Conservation (phyloP, 257 asterid species). For the Nicotiana obtusifolia region DNA sequence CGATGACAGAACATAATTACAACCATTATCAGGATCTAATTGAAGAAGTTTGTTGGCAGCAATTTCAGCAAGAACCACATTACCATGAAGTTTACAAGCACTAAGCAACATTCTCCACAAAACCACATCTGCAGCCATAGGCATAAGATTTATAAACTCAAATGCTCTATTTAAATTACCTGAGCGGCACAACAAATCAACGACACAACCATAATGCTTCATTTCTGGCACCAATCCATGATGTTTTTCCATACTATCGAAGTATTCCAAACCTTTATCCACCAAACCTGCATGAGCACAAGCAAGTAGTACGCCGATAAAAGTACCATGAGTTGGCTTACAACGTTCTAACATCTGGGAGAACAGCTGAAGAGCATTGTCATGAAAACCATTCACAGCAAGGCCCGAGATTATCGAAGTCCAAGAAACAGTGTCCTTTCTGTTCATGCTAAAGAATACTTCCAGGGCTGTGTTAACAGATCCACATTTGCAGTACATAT, state of each 20-base stretch:
- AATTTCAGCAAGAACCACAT: constrained; percentile 26
- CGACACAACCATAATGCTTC: constrained; percentile 38
- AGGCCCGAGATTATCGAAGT: constrained; percentile 36
- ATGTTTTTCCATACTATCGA: constrained; percentile 20
- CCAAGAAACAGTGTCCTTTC: constrained; percentile 34
- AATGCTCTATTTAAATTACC: constrained; percentile 30
- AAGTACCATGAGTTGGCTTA: constrained; percentile 32
- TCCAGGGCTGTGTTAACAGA: constrained; percentile 21
- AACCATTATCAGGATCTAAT: constrained; percentile 31
- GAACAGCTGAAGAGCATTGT: constrained; percentile 26
- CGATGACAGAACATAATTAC: constrained; percentile 28
- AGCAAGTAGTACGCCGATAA: constrained; percentile 30
- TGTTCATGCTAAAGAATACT: constrained; percentile 27
- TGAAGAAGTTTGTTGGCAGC: constrained; percentile 25
- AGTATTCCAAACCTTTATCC: constrained; percentile 29
- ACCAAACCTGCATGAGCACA: constrained; percentile 33
- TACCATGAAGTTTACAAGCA: constrained; percentile 30
- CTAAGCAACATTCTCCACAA: constrained; percentile 34
- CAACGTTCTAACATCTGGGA: constrained; percentile 26
- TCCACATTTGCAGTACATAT: constrained; percentile 44
- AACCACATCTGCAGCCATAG: constrained; percentile 24
- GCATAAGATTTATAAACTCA: constrained; percentile 26
- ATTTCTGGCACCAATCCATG: constrained; percentile 32
- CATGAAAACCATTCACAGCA: constrained; percentile 27
- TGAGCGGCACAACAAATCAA: constrained; percentile 33